Evolutionary conservation across 192 early-diverging fungal genomes (phyloP).

Genomic region (Mortierella antarctica): DNA sequence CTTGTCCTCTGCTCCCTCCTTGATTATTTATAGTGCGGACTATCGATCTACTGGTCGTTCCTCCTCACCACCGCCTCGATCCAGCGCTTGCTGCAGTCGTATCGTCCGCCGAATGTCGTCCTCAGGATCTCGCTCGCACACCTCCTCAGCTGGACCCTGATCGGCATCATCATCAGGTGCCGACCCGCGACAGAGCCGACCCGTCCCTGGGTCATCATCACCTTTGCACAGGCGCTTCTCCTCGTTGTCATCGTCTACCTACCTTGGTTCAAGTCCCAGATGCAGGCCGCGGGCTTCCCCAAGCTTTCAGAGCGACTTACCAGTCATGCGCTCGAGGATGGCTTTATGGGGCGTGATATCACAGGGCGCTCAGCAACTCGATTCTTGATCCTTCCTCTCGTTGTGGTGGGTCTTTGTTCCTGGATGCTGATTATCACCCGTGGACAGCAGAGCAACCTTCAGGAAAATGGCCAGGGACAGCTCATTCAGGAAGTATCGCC

Average conservation of each 20-base stretch:
- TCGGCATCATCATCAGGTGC: slow-evolving; percentile 46
- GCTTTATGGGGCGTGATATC: slow-evolving; percentile 51
- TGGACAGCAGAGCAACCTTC: slow-evolving; percentile 25
- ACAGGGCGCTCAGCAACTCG: slow-evolving; percentile 30
- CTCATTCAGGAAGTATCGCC: neutral
- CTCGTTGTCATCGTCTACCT: slow-evolving; percentile 47
- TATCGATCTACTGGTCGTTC: slow-evolving; percentile 65
- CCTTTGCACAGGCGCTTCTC: slow-evolving; percentile 45
- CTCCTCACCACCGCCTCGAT: slow-evolving; percentile 60
- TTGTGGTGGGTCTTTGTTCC: slow-evolving; percentile 58
- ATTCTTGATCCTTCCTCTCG: slow-evolving; percentile 54
- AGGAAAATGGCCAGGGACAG: slow-evolving; percentile 5
- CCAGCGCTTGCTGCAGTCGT: slow-evolving; percentile 60
- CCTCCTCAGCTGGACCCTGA: slow-evolving; percentile 56
- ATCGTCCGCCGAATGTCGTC: slow-evolving; percentile 58
- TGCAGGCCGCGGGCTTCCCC: slow-evolving; percentile 30
- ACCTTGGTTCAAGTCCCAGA: slow-evolving; percentile 38
- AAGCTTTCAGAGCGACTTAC: slow-evolving; percentile 20
- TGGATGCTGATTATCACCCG: slow-evolving; percentile 61
- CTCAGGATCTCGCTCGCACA: slow-evolving; percentile 57
- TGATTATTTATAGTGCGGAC: slow-evolving; percentile 51
- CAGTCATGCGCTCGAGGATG: slow-evolving; percentile 38
- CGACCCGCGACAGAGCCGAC: slow-evolving; percentile 59
- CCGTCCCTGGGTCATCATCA: slow-evolving; percentile 63
- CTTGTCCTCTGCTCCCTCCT: neutral